Conservation (phyloP, 495 filamentous ascomycete genomes). For the Parachaetomium inaequale region DNA sequence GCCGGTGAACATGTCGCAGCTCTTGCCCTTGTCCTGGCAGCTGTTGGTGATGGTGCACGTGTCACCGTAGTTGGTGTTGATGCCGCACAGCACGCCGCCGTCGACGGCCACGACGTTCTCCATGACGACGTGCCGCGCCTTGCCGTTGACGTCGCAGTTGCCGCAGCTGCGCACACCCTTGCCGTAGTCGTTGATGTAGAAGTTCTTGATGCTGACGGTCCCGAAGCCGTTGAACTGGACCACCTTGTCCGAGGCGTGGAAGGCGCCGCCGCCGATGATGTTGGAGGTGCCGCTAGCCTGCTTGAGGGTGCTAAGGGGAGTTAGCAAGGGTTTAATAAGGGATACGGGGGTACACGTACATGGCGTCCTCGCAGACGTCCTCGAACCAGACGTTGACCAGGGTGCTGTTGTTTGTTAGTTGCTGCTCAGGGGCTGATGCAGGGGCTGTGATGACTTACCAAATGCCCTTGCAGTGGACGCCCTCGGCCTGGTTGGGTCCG, state of each 20-base stretch:
- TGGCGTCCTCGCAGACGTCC: conserved; percentile 50
- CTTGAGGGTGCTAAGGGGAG: conserved; percentile 27
- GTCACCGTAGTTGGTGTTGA: conserved; percentile 53
- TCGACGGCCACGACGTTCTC: conserved; percentile 47
- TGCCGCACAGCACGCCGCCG: conserved; percentile 46
- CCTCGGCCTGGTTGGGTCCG: conserved; percentile 51
- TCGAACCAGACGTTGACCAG: conserved; percentile 42
- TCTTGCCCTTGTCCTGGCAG: conserved; percentile 31
- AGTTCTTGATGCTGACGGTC: conserved; percentile 50
- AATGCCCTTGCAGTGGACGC: conserved; percentile 48
- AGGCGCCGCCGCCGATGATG: conserved; percentile 57
- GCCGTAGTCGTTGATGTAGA: conserved; percentile 46
- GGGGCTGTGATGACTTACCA: conserved; percentile 26
- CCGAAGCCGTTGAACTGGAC: conserved; percentile 21
- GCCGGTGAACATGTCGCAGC: conserved; percentile 46
- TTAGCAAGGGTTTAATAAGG: neutral
- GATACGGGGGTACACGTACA: conserved; percentile 14
- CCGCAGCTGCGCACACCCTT: conserved; percentile 59
- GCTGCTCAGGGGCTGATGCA: neutral
- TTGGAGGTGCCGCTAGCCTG: conserved; percentile 28
- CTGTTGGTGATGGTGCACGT: conserved; percentile 32
- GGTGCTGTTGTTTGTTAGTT: neutral
- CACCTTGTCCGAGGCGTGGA: conserved; percentile 53
- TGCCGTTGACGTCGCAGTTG: conserved; percentile 43
- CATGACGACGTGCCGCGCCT: conserved; percentile 47